Evolutionary conservation across 2,329 filamentous ascomycete species (phyloP).

Genomic region (Hypoxylon sp.): DNA sequence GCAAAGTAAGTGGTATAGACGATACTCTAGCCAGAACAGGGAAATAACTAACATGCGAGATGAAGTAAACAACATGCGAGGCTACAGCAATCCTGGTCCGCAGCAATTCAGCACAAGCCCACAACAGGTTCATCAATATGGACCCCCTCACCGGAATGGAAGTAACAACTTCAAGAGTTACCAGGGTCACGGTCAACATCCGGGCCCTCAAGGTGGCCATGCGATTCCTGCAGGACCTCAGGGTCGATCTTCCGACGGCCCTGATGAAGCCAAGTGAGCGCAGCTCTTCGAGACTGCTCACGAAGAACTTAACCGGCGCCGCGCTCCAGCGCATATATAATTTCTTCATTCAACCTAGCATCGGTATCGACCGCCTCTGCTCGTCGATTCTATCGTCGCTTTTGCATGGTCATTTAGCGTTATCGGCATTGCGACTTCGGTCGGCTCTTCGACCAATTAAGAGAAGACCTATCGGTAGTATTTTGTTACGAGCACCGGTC

Average conservation of each 20-base stretch:
- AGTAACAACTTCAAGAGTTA: slow-evolving; percentile 68
- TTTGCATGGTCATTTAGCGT: slow-evolving; percentile 38
- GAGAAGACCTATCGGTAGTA: slow-evolving; percentile 30
- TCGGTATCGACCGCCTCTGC: slow-evolving; percentile 44
- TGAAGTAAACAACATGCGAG: slow-evolving; percentile 72
- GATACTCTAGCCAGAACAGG: slow-evolving; percentile 40
- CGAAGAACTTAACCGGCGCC: slow-evolving; percentile 51
- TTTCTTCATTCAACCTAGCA: slow-evolving; percentile 51
- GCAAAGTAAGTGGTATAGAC: slow-evolving; percentile 74
- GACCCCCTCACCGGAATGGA: slow-evolving; percentile 71
- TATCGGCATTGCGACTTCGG: slow-evolving; percentile 33
- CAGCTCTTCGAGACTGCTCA: slow-evolving; percentile 41
- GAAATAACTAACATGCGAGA: slow-evolving; percentile 57
- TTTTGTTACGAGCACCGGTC: slow-evolving; percentile 39
- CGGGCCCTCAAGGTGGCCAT: slow-evolving; percentile 57
- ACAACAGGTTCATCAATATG: slow-evolving; percentile 75
- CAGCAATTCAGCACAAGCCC: slow-evolving; percentile 77
- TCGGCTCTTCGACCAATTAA: slow-evolving; percentile 28
- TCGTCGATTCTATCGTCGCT: slow-evolving; percentile 40
- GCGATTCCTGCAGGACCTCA: slow-evolving; percentile 55
- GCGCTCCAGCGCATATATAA: slow-evolving; percentile 51
- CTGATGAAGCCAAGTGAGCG: slow-evolving; percentile 64
- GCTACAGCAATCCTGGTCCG: slow-evolving; percentile 71
- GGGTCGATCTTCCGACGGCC: slow-evolving; percentile 58
- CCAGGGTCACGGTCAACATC: slow-evolving; percentile 62